A percentile compares a stretch with the other conserved stretches of the same genome.
Conservation (phyloP, 495 filamentous ascomycete species). For the Daldinia caldariorum region DNA sequence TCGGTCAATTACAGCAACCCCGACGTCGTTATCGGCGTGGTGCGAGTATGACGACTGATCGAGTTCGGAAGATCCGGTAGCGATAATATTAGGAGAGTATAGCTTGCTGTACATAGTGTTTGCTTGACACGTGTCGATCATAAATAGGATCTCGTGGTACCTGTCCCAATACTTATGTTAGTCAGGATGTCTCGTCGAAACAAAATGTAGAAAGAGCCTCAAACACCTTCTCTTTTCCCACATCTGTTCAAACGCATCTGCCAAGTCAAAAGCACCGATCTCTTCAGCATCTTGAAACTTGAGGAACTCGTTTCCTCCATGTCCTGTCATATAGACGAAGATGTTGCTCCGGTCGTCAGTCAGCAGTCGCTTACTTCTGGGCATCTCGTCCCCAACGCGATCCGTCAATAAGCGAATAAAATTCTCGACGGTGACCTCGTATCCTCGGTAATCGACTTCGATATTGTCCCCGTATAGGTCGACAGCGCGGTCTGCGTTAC, state of each 20-base stretch:
- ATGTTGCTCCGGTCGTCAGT: slow-evolving; percentile 97
- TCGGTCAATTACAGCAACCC: slow-evolving; percentile 96
- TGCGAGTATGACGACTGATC: slow-evolving; percentile 96
- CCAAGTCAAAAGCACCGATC: slow-evolving; percentile 94
- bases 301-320: slow-evolving; percentile 97
- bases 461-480: slow-evolving; percentile 99
- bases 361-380: slow-evolving; percentile 87
- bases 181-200: slow-evolving; percentile 10
- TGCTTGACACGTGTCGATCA: slow-evolving; percentile 99
- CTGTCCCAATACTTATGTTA: slow-evolving; percentile 47
- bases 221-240: slow-evolving; percentile 98
- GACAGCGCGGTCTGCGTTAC: slow-evolving; percentile 93
- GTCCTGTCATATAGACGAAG: slow-evolving; percentile 98
- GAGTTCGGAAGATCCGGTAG: slow-evolving; percentile 90
- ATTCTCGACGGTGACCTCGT: slow-evolving; percentile 98
- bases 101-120: slow-evolving; percentile 99
- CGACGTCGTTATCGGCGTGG: slow-evolving; percentile 97
- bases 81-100: slow-evolving; percentile 96
- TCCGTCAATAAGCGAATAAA: slow-evolving; percentile 97
- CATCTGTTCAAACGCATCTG: slow-evolving; percentile 99
- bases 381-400: slow-evolving; percentile 90
- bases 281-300: slow-evolving; percentile 99
- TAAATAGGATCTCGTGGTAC: slow-evolving; percentile 96
- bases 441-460: slow-evolving; percentile 97
- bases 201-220: slow-evolving; percentile 14